Evolutionary conservation across 768 basidiomycete species (phyloP).

Genomic region (Kwoniella heveanensis): DNA sequence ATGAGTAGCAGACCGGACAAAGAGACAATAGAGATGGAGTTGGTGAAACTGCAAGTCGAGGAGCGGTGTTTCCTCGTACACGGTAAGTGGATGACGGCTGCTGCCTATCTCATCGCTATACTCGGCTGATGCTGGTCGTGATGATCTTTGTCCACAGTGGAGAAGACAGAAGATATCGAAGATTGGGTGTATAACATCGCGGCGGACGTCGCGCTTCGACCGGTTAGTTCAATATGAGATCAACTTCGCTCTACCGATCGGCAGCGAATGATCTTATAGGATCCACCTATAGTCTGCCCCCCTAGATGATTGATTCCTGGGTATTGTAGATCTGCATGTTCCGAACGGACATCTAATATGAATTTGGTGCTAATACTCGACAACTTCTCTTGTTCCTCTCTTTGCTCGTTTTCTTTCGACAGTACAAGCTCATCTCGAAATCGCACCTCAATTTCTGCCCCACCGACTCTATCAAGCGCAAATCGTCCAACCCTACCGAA

Average conservation of each 20-base stretch:
- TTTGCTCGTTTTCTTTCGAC: constrained; percentile 16
- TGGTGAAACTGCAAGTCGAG: constrained; percentile 51
- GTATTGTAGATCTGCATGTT: too few relatives aligned
- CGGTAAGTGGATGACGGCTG: constrained; percentile 40
- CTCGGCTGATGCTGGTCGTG: not conserved
- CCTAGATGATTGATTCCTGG: too few relatives aligned
- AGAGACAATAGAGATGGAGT: constrained; percentile 44
- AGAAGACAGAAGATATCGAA: constrained; percentile 52
- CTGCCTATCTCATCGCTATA: too few relatives aligned
- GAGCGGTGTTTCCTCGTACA: constrained; percentile 47
- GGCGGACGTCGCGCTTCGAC: constrained; percentile 50
- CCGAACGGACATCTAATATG: too few relatives aligned
- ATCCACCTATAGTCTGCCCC: too few relatives aligned
- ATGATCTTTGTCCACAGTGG: constrained; percentile 31
- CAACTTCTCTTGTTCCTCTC: too few relatives aligned
- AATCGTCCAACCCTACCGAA: constrained; percentile 33
- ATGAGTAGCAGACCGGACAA: constrained; percentile 21
- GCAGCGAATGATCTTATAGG: too few relatives aligned
- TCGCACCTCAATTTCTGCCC: constrained; percentile 53
- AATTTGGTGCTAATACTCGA: too few relatives aligned
- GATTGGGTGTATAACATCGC: constrained; percentile 51
- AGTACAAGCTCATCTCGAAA: constrained; percentile 52
- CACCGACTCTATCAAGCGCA: constrained; percentile 33
- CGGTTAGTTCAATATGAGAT: constrained; percentile 34
- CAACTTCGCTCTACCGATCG: too few relatives aligned